These are phyloP conservation scores for Cryomyces minteri DNA, from an alignment of 495 filamentous ascomycete genomes.

Conservation along the genomic window DNA sequence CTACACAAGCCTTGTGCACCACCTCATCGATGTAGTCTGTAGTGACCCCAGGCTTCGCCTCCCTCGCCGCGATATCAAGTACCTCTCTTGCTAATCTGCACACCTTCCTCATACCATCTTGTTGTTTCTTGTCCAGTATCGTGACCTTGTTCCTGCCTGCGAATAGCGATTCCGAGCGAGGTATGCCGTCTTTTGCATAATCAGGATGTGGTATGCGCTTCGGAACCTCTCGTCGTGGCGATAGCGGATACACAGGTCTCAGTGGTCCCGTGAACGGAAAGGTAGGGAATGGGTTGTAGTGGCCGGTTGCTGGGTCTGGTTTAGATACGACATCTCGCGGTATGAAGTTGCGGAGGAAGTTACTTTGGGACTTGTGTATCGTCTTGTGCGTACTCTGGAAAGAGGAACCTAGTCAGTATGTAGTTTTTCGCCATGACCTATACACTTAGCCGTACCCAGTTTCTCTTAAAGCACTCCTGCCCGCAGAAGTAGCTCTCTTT, in stretches of 20 bases:
- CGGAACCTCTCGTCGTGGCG: constrained; percentile 53
- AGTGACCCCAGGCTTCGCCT: constrained; percentile 68
- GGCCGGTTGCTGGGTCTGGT: constrained; percentile 74
- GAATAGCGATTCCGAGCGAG: constrained; percentile 58
- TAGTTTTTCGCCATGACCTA: neutral
- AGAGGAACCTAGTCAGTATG: constrained; percentile 2
- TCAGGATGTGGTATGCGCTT: constrained; percentile 67
- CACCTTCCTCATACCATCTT: constrained; percentile 83
- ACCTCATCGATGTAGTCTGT: constrained; percentile 94
- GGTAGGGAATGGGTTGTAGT: constrained; percentile 77
- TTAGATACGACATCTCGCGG: constrained; percentile 65
- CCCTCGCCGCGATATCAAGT: constrained; percentile 74
- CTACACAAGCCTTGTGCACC: constrained; percentile 88
- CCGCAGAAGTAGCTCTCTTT: constrained; percentile 94
- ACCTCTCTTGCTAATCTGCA: constrained; percentile 82
- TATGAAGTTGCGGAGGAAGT: constrained; percentile 49
- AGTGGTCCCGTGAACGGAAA: constrained; percentile 66
- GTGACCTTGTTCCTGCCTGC: constrained; percentile 57
- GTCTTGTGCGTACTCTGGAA: constrained; percentile 65
- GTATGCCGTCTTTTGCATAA: constrained; percentile 68
- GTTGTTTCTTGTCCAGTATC: constrained; percentile 59
- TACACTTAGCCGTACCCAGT: constrained; percentile 48
- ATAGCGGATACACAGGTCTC: constrained; percentile 81
- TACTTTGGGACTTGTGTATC: constrained; percentile 68
- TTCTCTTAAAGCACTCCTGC: constrained; percentile 96